Percentiles rank a stretch among this genome's conserved stretches.
Conservation (phyloP, 2,329 filamentous ascomycete genomes). For the Colletotrichum musicola region DNA sequence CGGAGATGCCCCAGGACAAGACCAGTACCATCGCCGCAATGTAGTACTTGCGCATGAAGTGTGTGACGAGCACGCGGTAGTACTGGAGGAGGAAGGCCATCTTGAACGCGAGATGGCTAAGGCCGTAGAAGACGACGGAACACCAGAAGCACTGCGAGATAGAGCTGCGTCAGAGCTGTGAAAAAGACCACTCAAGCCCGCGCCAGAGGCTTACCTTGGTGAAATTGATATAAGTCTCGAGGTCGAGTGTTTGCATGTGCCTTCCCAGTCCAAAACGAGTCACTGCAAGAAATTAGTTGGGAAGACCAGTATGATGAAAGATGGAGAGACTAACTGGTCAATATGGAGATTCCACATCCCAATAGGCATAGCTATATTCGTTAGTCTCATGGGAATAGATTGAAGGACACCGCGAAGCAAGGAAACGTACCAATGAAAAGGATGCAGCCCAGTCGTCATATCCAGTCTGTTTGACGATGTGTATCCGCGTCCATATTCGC, state of each 20-base stretch:
- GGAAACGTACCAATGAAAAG: constrained; percentile 41
- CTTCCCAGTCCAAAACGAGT: constrained; percentile 40
- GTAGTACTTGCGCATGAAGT: constrained; percentile 44
- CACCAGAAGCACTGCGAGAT: constrained; percentile 46
- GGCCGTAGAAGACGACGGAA: constrained; percentile 48
- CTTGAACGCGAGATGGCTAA: constrained; percentile 47
- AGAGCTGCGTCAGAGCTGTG: not conserved
- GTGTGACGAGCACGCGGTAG: constrained; percentile 48
- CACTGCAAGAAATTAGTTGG: constrained; percentile 9
- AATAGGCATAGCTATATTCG: constrained; percentile 13
- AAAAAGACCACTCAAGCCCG: not conserved
- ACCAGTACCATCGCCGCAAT: constrained; percentile 44
- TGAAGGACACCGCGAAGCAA: not conserved
- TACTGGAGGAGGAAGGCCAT: constrained; percentile 53
- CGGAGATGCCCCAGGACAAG: constrained; percentile 43
- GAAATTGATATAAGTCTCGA: constrained; percentile 5
- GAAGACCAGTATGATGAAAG: no score
- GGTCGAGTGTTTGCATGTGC: constrained; percentile 28
- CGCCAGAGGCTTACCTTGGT: constrained; percentile 29
- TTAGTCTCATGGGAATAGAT: not conserved
- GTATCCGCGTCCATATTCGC: constrained; percentile 44
- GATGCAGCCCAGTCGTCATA: constrained; percentile 44
- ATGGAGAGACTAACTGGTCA: constrained; percentile 19
- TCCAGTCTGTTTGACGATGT: constrained; percentile 44
- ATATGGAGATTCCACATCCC: constrained; percentile 20